phyloP scores from a whole-genome alignment of 2,329 filamentous ascomycete genomes.

The Thielaviopsis euricoi region DNA sequence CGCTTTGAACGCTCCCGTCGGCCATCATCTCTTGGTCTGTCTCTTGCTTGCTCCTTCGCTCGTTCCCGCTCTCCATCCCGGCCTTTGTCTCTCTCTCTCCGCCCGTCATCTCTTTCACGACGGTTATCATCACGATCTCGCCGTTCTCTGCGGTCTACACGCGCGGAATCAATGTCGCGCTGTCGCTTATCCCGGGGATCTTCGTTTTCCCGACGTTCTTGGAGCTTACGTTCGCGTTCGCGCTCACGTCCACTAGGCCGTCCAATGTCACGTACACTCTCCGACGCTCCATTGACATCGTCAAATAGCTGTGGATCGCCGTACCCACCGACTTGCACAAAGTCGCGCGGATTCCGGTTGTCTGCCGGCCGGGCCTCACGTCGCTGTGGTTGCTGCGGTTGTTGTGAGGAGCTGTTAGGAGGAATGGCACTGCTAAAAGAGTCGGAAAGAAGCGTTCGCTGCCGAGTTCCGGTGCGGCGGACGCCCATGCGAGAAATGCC shows the following conservation, averaged over 20 bases:
- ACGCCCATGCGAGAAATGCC: conserved; percentile 72
- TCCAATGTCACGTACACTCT: conserved; percentile 16
- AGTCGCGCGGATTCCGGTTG: conserved; percentile 54
- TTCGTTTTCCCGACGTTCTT: neutral
- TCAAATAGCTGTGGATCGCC: conserved; percentile 68
- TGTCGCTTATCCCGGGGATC: neutral
- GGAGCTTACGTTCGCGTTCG: neutral
- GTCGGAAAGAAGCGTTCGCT: conserved; percentile 49
- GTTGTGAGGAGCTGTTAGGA: neutral
- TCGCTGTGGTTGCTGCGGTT: conserved; percentile 20
- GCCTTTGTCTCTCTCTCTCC: neutral
- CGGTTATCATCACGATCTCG: neutral
- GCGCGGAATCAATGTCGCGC: neutral
- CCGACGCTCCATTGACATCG: conserved; percentile 25
- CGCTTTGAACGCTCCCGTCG: neutral
- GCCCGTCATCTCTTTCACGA: neutral
- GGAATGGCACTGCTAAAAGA: neutral
- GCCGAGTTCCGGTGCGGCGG: conserved; percentile 61
- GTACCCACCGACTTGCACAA: conserved; percentile 70
- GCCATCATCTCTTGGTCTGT: neutral
- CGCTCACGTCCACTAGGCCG: neutral
- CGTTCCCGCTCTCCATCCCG: neutral
- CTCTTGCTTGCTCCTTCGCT: neutral
- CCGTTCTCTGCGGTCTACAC: neutral
- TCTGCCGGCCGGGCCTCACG: conserved; percentile 51